Evolutionary conservation across 2,329 filamentous ascomycete species (phyloP), one percentile per base, ranked within the genome.

Genomic region (Talaromyces sp.): DNA sequence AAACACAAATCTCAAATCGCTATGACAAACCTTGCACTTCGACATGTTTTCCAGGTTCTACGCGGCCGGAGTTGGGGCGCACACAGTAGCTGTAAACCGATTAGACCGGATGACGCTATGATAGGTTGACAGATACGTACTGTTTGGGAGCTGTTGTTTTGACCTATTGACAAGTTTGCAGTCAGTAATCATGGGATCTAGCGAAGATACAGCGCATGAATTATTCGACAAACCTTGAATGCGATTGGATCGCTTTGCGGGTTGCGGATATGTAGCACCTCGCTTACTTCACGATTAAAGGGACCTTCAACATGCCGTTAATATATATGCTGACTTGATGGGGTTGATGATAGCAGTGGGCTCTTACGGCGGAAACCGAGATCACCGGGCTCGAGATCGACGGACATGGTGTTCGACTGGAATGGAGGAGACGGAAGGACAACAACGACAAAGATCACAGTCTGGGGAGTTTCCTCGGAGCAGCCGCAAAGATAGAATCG

Each of bases 141-240:
- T 98, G 95, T 83, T 98, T 98, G 38, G 95, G 95, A 59, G 95
- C 95, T 69, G 95, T 99, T 58, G 95, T 99, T 88, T 99, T 99
- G 80, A 99, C 95, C 93, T 97, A 72, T 38, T 49, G 65, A 29
- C 67, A 10, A 6, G 8, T 4, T 2, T n/a, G 22, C 7, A n/a
- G 22, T 59, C 15, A 59, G 56, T 59, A 17, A 45, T 29, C 38
- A 66, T 65, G 67, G 67, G 64, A 65, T 65, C 67, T 66, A 64
- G 31, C 15, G 54, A 40, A 31, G 53, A 29, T 53, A 54, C 62
- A 34, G 49, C 56, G 56, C 53, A 43, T 22, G 34, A 31, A 53
- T 31, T 25, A 45, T 49, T 10, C 22, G 67, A 73, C 80, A 71
- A 75, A 85, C 85, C 81, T 89, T 89, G 81, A 89, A 89, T 31